Conservation (phyloP, 2,329 filamentous ascomycete species). For the Fusarium transvaalense region DNA sequence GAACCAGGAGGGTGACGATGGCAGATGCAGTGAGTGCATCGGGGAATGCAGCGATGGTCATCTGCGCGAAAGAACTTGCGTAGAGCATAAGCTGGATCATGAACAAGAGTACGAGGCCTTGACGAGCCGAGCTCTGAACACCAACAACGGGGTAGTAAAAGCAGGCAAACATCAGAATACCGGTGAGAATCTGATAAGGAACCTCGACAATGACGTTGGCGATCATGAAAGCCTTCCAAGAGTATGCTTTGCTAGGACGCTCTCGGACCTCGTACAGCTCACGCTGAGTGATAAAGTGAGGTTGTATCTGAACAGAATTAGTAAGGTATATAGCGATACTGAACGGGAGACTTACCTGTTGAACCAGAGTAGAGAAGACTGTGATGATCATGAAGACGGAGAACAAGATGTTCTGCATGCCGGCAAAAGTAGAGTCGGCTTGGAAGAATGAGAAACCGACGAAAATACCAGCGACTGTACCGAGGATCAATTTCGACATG, state of each 20-base stretch:
- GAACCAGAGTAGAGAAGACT: slow-evolving; percentile 77
- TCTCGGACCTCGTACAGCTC: slow-evolving; percentile 83
- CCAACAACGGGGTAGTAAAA: slow-evolving; percentile 77
- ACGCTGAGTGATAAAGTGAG: slow-evolving; percentile 79
- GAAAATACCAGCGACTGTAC: slow-evolving; percentile 72
- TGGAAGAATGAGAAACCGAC: slow-evolving; percentile 80
- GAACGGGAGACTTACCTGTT: slow-evolving; percentile 60
- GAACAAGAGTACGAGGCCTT: slow-evolving; percentile 75
- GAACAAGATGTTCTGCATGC: slow-evolving; percentile 82
- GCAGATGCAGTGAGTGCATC: slow-evolving; percentile 67
- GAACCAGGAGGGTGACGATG: slow-evolving; percentile 67
- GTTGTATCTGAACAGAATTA: slow-evolving; percentile 69
- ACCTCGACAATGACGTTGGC: slow-evolving; percentile 80
- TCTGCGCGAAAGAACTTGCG: slow-evolving; percentile 77
- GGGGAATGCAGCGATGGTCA: slow-evolving; percentile 78
- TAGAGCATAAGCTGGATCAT: slow-evolving; percentile 77
- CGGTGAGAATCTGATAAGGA: slow-evolving; percentile 76
- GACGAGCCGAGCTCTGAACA: slow-evolving; percentile 64
- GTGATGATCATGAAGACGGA: slow-evolving; percentile 80
- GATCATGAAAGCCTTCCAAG: slow-evolving; percentile 79
- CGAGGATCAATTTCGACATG: slow-evolving; percentile 77
- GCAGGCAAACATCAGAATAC: slow-evolving; percentile 71
- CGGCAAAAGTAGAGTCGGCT: slow-evolving; percentile 67
- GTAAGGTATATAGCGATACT: slow-evolving; percentile 51
- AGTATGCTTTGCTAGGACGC: slow-evolving; percentile 79